phyloP scores from a whole-genome alignment of 257 asterid genomes.

The Leonotis leonurus region DNA sequence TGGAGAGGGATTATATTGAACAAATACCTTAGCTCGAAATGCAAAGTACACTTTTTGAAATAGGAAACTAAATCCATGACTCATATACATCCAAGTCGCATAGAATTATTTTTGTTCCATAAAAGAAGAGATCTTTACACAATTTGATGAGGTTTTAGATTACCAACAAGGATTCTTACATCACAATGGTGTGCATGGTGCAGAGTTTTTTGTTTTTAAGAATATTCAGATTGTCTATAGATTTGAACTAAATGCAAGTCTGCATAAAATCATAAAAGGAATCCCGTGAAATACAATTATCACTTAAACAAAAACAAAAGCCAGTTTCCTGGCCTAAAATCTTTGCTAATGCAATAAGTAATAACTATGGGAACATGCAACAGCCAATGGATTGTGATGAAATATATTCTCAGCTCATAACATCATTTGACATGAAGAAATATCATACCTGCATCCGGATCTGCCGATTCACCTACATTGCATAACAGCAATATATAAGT shows the following conservation, averaged over 20 bases:
- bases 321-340: no score
- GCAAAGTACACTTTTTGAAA: neutral
- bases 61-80: neutral
- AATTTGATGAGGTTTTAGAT: neutral
- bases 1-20: neutral
- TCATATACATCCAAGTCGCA: neutral
- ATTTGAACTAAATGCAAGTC: neutral
- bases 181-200: neutral
- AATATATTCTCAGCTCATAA: neutral
- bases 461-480: constrained; percentile 50
- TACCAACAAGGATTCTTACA: neutral
- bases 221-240: neutral
- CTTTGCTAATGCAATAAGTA: no score
- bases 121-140: neutral
- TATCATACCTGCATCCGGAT: constrained; percentile 80
- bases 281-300: neutral
- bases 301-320: neutral
- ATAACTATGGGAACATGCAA: no score
- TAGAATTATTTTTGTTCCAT: neutral
- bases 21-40: neutral
- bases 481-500: constrained; percentile 13
- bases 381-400: neutral
- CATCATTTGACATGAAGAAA: neutral
- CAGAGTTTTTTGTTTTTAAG: neutral
- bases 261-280: neutral